Conservation (phyloP, 2,329 filamentous ascomycete species). For the Exophiala alcalophila region DNA sequence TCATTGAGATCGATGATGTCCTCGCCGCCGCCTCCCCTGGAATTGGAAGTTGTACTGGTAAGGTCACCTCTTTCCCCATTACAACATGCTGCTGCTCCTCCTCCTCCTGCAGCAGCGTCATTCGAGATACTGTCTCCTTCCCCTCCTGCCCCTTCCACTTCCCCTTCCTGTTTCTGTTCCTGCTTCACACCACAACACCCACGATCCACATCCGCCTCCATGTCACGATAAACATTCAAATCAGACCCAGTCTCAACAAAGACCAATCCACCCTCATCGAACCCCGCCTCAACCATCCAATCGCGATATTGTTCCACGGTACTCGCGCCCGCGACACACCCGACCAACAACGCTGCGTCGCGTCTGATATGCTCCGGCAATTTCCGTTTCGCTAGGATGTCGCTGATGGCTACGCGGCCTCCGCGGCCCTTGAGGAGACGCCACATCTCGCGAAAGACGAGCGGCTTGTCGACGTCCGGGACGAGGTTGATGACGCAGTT, state of each 20-base stretch:
- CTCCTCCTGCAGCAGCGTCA: too few species aligned
- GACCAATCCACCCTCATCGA: conserved; percentile 42
- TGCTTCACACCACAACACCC: too few species aligned
- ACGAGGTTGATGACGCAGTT: conserved; percentile 65
- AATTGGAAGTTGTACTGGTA: too few species aligned
- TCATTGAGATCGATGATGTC: conserved; percentile 47
- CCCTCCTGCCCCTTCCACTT: too few species aligned
- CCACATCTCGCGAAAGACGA: conserved; percentile 57
- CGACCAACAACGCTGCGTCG: conserved; percentile 56
- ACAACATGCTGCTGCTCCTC: too few species aligned
- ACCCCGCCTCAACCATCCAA: conserved; percentile 53
- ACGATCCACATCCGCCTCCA: conserved; percentile 4
- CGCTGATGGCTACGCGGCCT: conserved; percentile 58
- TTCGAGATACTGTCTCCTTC: too few species aligned
- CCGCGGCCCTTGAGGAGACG: conserved; percentile 57
- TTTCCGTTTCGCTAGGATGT: conserved; percentile 51
- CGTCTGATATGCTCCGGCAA: conserved; percentile 46
- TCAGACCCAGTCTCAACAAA: conserved; percentile 49
- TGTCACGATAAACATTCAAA: conserved; percentile 34
- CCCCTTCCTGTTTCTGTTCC: too few species aligned
- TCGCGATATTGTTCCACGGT: conserved; percentile 50
- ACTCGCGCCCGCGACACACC: conserved; percentile 60
- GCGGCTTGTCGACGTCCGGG: conserved; percentile 50
- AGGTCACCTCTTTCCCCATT: too few species aligned
- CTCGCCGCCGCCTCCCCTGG: not conserved